Conservation (phyloP, 1,284 basidiomycete genomes). For the Cronartium ribicola region DNA sequence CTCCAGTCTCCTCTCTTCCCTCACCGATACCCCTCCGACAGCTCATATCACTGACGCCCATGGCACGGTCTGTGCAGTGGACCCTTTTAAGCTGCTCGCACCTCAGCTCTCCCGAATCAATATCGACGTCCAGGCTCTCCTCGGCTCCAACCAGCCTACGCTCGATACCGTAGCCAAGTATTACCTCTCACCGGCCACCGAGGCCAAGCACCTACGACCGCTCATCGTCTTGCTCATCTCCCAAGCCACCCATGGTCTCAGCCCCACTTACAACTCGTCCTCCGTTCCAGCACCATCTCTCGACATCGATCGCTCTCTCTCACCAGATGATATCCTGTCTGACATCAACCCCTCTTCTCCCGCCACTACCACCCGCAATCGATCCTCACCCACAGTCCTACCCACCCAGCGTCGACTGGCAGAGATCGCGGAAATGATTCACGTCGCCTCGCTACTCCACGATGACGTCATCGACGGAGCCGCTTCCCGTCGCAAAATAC, state of each 20-base stretch:
- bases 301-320: constrained; percentile 26
- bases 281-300: neutral
- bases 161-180: constrained; percentile 85
- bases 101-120: constrained; percentile 72
- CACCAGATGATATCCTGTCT: constrained; percentile 11
- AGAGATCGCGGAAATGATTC: constrained; percentile 97
- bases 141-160: constrained; percentile 82
- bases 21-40: neutral
- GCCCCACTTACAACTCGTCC: constrained; percentile 49
- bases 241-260: constrained; percentile 80
- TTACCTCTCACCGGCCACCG: constrained; percentile 73
- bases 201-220: constrained; percentile 79
- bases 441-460: constrained; percentile 90
- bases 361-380: neutral
- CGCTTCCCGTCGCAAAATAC: constrained; percentile 69
- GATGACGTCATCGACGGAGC: constrained; percentile 92
- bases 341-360: constrained; percentile 8
- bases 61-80: constrained; percentile 47
- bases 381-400: constrained; percentile 54
- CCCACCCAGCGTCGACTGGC: constrained; percentile 88
- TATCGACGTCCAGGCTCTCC: constrained; percentile 68
- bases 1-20: neutral
- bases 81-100: constrained; percentile 67
- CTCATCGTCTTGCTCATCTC: constrained; percentile 84
- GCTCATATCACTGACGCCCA: neutral